phyloP scores from a whole-genome alignment of 495 filamentous ascomycete genomes.

The Halenospora varia region DNA sequence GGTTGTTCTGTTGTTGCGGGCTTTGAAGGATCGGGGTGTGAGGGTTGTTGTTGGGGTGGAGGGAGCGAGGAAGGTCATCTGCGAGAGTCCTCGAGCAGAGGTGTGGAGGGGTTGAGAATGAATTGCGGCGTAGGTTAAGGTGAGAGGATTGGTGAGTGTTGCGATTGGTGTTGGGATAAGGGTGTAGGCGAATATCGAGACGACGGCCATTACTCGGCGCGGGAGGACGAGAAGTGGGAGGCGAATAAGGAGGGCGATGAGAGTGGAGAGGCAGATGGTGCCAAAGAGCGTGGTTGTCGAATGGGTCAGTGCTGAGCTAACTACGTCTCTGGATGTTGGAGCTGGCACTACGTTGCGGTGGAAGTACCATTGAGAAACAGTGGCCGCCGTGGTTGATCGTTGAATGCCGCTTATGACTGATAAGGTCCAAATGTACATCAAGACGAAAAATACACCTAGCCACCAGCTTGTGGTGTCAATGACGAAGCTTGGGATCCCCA shows the following conservation, averaged over 20 bases:
- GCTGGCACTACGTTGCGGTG: slow-evolving; percentile 80
- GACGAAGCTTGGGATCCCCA: slow-evolving; percentile 58
- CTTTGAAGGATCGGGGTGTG: slow-evolving; percentile 53
- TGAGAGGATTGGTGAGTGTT: slow-evolving; percentile 82
- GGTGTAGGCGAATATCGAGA: slow-evolving; percentile 60
- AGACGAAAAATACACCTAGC: slow-evolving; percentile 81
- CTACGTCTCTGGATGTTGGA: slow-evolving; percentile 69
- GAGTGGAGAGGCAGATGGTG: slow-evolving; percentile 80
- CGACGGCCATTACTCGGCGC: slow-evolving; percentile 52
- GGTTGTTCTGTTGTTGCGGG: slow-evolving; percentile 38
- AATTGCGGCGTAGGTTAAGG: slow-evolving; percentile 89
- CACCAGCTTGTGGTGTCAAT: slow-evolving; percentile 87
- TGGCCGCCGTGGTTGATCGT: slow-evolving; percentile 86
- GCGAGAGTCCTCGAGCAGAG: slow-evolving; percentile 71
- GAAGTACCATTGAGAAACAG: slow-evolving; percentile 98
- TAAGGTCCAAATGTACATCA: slow-evolving; percentile 94
- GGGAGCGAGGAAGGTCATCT: slow-evolving; percentile 68
- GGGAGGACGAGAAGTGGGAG: slow-evolving; percentile 85
- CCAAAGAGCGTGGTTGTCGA: slow-evolving; percentile 85
- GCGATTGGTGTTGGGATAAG: slow-evolving; percentile 80
- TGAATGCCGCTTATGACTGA: slow-evolving; percentile 82
- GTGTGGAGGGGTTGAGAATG: slow-evolving; percentile 76
- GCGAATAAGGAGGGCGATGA: slow-evolving; percentile 75
- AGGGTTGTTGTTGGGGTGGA: slow-evolving; percentile 57
- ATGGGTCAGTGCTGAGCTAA: slow-evolving; percentile 76